Conservation (phyloP, 345 rosid genomes). For the Fremontodendron californicum region DNA sequence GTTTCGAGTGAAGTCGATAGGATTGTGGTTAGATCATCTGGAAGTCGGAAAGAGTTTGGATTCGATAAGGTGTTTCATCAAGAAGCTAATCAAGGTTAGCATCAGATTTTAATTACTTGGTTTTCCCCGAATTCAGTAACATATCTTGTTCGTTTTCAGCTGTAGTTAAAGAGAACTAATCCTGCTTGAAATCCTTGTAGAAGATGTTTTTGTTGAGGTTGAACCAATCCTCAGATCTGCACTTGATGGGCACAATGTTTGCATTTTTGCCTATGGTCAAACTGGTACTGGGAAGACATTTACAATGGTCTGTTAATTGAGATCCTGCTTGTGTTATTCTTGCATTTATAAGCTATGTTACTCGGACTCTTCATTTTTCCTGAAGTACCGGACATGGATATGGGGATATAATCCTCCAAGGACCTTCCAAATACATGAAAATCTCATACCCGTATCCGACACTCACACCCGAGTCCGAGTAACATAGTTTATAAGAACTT, state of each 20-base stretch:
- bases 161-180: conserved; percentile 34
- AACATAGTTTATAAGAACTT: no score
- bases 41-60: conserved; percentile 59
- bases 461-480: no score
- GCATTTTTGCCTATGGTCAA: conserved; percentile 90
- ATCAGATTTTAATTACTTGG: neutral
- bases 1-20: conserved; percentile 41
- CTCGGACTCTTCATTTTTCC: no score
- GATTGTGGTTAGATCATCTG: conserved; percentile 47
- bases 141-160: conserved; percentile 7
- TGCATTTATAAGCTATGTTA: neutral
- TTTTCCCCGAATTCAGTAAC: conserved; percentile 7
- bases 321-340: neutral
- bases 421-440: no score
- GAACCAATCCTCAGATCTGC: conserved; percentile 83
- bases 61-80: conserved; percentile 71
- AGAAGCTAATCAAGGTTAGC: conserved; percentile 75
- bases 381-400: no score
- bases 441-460: no score
- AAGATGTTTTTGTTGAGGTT: conserved; percentile 72
- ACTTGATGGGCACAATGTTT: conserved; percentile 85
- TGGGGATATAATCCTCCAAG: no score
- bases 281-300: conserved; percentile 95
- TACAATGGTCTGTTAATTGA: conserved; percentile 61
- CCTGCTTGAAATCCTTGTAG: conserved; percentile 53